Conservation (phyloP, 2,329 filamentous ascomycete genomes). For the Aspergillus ibericus region DNA sequence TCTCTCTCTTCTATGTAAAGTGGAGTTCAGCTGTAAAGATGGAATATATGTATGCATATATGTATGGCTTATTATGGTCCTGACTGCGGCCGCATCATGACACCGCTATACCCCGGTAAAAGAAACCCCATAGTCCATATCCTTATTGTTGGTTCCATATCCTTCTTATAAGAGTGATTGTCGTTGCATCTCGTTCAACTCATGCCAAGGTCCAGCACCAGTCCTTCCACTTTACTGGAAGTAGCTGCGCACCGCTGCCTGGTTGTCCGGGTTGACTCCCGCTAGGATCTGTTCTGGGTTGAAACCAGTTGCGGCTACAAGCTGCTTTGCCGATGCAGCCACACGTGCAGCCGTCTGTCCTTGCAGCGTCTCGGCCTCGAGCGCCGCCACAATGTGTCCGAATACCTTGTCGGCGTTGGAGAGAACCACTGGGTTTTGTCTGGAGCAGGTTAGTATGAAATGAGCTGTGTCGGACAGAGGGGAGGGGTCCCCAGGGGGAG, state of each 20-base stretch:
- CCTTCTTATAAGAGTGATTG: background rate
- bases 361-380: constrained; percentile 87
- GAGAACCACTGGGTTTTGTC: constrained; percentile 81
- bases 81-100: background rate
- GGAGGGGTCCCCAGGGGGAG: no score
- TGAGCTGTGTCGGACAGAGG: constrained; percentile 3
- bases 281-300: constrained; percentile 75
- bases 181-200: constrained; percentile 2
- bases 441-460: constrained; percentile 39
- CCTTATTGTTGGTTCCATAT: background rate
- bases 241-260: constrained; percentile 74
- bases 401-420: constrained; percentile 79
- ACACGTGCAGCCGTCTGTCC: constrained; percentile 78
- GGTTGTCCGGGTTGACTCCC: constrained; percentile 74
- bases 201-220: background rate
- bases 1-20: background rate
- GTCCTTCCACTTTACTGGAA: constrained; percentile 53
- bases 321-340: constrained; percentile 72
- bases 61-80: constrained; percentile 4
- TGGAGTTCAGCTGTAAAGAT: background rate
- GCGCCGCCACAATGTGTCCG: constrained; percentile 78
- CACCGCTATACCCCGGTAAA: constrained; percentile 5
- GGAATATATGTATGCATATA: background rate
- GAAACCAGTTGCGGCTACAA: constrained; percentile 71
- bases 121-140: constrained; percentile 1